A percentile compares a stretch with the other conserved stretches of the same genome.
Conservation (phyloP, 345 rosid species). For the Arabidopsis suecica region DNA sequence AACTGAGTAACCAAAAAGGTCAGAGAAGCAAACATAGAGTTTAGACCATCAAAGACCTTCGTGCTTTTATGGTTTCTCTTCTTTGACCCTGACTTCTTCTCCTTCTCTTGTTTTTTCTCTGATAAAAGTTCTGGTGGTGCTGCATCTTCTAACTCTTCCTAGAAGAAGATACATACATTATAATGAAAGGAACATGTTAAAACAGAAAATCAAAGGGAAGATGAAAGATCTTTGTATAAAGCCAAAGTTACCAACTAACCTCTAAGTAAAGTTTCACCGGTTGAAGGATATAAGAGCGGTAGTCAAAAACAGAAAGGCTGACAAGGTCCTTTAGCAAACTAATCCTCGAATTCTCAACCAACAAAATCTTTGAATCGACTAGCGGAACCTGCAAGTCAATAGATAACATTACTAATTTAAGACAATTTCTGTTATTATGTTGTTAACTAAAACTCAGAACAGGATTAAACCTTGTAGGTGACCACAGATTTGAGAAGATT, state of each 20-base stretch:
- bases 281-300: constrained; percentile 12
- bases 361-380: constrained; percentile 34
- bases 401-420: neutral
- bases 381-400: constrained; percentile 19
- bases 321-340: neutral
- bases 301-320: constrained; percentile 24
- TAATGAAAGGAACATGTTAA: neutral
- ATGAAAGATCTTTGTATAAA: neutral
- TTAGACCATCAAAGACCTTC: constrained; percentile 1
- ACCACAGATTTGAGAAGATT: neutral
- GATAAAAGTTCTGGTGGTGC: neutral
- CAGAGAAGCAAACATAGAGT: constrained; percentile 6
- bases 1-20: constrained; percentile 3
- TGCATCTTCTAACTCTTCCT: constrained; percentile 25
- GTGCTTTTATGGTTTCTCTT: constrained; percentile 21
- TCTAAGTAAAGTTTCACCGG: neutral
- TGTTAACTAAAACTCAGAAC: neutral
- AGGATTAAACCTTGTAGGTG: constrained; percentile 12
- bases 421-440: neutral
- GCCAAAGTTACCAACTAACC: constrained; percentile 1
- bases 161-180: constrained; percentile 4
- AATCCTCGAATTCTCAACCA: constrained; percentile 6
- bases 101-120: constrained; percentile 5
- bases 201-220: neutral
- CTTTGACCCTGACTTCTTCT: neutral